Conservation (phyloP, 2,329 filamentous ascomycete species). For the Colletotrichum somersetense region DNA sequence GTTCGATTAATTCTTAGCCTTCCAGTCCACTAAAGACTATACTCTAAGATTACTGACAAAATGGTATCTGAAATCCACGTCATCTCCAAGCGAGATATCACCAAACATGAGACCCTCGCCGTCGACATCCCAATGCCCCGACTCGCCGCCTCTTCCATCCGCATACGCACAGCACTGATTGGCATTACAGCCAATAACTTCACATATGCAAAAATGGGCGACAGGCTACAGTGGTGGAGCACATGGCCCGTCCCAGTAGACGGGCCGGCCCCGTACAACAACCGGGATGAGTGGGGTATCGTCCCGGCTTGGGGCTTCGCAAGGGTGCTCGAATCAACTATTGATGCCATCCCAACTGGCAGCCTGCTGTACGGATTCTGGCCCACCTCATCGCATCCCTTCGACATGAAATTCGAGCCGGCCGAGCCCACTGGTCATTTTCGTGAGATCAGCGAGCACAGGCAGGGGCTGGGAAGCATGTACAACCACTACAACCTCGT, state of each 20-base stretch:
- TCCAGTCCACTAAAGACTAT: too few species aligned
- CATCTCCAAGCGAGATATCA: slow-evolving; percentile 47
- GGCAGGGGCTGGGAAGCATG: slow-evolving; percentile 45
- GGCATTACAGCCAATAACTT: slow-evolving; percentile 52
- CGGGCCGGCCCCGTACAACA: slow-evolving; percentile 51
- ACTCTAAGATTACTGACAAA: not conserved
- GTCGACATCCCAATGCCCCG: slow-evolving; percentile 22
- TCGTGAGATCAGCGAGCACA: slow-evolving; percentile 54
- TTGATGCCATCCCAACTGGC: slow-evolving; percentile 50
- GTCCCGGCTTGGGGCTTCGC: slow-evolving; percentile 64
- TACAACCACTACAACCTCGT: slow-evolving; percentile 59
- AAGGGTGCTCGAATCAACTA: slow-evolving; percentile 56
- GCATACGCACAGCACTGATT: slow-evolving; percentile 48
- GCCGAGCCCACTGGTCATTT: slow-evolving; percentile 49
- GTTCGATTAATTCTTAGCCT: too few species aligned
- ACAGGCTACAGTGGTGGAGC: slow-evolving; percentile 55
- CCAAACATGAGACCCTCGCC: slow-evolving; percentile 43
- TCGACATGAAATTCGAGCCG: slow-evolving; percentile 53
- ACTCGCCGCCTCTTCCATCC: slow-evolving; percentile 48
- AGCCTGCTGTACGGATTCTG: slow-evolving; percentile 58
- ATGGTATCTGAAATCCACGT: slow-evolving; percentile 46
- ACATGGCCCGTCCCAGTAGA: slow-evolving; percentile 56
- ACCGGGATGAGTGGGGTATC: slow-evolving; percentile 57
- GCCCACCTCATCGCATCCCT: slow-evolving; percentile 54
- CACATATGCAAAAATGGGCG: slow-evolving; percentile 50